phyloP scores from a whole-genome alignment of 2,329 filamentous ascomycete genomes.

The Chrysosporium keratinophilum region DNA sequence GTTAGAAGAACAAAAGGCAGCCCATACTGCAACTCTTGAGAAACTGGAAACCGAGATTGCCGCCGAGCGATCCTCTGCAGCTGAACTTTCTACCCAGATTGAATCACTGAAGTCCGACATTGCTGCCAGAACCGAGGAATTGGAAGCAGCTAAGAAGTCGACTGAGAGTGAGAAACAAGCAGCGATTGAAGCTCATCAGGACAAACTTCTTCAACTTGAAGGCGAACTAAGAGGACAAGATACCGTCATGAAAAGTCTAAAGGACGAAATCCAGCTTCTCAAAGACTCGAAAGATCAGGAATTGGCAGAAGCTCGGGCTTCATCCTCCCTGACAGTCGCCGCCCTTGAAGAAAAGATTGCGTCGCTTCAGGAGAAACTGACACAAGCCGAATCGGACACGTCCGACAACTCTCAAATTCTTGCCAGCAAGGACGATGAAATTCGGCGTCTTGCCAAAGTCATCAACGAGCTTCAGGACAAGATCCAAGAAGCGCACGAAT shows the following conservation, averaged over 20 bases:
- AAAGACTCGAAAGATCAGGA: slow-evolving; percentile 30
- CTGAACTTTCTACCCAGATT: slow-evolving; percentile 13
- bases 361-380: slow-evolving; percentile 29
- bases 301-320: slow-evolving; percentile 29
- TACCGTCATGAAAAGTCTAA: slow-evolving; percentile 31
- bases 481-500: slow-evolving; percentile 19
- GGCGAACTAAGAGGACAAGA: slow-evolving; percentile 25
- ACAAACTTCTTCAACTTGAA: slow-evolving; percentile 9
- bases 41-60: slow-evolving; percentile 17
- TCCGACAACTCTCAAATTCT: slow-evolving; percentile 19
- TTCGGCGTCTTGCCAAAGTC: slow-evolving; percentile 27
- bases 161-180: slow-evolving; percentile 26
- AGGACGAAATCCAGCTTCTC: slow-evolving; percentile 30
- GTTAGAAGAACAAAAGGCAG: slow-evolving; percentile 31
- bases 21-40: slow-evolving; percentile 26
- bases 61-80: slow-evolving; percentile 9
- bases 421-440: slow-evolving; percentile 28
- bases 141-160: slow-evolving; percentile 23
- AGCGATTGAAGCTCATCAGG: slow-evolving; percentile 20
- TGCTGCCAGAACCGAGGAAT: slow-evolving; percentile 22
- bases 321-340: slow-evolving; percentile 22
- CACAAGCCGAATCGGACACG: slow-evolving; percentile 24
- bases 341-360: slow-evolving; percentile 29
- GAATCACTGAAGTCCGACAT: slow-evolving; percentile 18
- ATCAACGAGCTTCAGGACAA: slow-evolving; percentile 27